Evolutionary conservation across 371 early-diverging fungal genomes (phyloP).

Genomic region (Saksenaea oblongispora): DNA sequence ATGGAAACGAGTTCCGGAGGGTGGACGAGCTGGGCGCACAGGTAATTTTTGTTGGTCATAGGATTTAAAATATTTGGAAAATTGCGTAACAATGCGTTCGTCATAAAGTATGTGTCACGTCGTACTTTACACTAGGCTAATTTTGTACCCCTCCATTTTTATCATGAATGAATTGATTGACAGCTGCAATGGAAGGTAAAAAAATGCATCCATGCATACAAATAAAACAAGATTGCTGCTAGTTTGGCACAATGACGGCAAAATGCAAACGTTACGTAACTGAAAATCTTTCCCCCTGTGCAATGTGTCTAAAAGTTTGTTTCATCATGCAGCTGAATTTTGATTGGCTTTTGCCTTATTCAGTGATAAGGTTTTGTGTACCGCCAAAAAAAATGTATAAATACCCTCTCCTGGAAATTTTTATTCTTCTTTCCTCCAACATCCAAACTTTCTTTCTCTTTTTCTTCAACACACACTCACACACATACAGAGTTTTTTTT

Average conservation of each 20-base stretch:
- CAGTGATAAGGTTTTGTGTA: neutral
- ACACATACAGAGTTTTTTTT: neutral
- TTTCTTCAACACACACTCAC: neutral
- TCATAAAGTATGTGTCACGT: neutral
- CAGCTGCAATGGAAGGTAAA: neutral
- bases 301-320: neutral
- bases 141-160: neutral
- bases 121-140: neutral
- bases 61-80: neutral
- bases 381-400: neutral
- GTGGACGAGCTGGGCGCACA: neutral
- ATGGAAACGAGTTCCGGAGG: neutral
- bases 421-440: neutral
- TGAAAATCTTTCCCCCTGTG: neutral
- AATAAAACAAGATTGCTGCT: neutral
- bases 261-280: slow-evolving; percentile 4
- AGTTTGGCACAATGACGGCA: neutral
- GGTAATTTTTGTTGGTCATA: slow-evolving; percentile 1
- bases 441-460: neutral
- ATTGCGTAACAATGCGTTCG: slow-evolving; percentile 6
- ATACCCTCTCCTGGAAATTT: neutral
- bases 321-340: neutral
- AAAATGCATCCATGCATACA: neutral
- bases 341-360: neutral
- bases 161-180: neutral